These are phyloP conservation scores for Leersia perrieri DNA, from an alignment of 176 grass and related monocot genomes.

Conservation along the genomic window DNA sequence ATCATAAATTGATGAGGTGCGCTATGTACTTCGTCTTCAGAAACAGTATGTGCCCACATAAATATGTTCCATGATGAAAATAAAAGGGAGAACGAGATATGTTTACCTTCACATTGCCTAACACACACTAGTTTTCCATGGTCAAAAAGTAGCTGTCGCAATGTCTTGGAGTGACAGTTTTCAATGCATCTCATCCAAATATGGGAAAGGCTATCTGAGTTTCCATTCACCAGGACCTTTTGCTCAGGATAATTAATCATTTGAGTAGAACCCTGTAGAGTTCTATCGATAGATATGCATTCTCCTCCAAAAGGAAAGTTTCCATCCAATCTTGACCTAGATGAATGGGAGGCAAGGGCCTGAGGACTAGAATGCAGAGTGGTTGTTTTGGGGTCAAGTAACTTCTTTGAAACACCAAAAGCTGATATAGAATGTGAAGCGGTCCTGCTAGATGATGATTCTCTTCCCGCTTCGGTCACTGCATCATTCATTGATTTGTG, in stretches of 20 bases:
- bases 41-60: neutral
- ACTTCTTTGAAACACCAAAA: constrained; percentile 27
- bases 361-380: constrained; percentile 29
- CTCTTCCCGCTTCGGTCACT: constrained; percentile 32
- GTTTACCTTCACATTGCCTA: constrained; percentile 59
- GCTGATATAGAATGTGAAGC: constrained; percentile 35
- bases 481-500: constrained; percentile 39
- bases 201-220: constrained; percentile 49
- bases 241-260: constrained; percentile 27
- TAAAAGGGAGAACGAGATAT: constrained; percentile 15
- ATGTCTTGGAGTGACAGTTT: constrained; percentile 72
- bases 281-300: constrained; percentile 41
- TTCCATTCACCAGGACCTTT: constrained; percentile 32
- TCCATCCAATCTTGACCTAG: constrained; percentile 29
- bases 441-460: constrained; percentile 27
- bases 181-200: constrained; percentile 77
- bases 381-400: constrained; percentile 19
- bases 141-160: constrained; percentile 65
- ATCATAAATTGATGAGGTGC: neutral
- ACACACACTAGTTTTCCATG: constrained; percentile 65
- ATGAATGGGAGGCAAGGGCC: constrained; percentile 34
- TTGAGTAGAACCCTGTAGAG: constrained; percentile 19
- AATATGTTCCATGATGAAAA: neutral
- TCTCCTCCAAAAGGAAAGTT: constrained; percentile 32
- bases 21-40: neutral